Conservation (phyloP, 345 rosid genomes). For the Melaleuca quinquenervia region DNA sequence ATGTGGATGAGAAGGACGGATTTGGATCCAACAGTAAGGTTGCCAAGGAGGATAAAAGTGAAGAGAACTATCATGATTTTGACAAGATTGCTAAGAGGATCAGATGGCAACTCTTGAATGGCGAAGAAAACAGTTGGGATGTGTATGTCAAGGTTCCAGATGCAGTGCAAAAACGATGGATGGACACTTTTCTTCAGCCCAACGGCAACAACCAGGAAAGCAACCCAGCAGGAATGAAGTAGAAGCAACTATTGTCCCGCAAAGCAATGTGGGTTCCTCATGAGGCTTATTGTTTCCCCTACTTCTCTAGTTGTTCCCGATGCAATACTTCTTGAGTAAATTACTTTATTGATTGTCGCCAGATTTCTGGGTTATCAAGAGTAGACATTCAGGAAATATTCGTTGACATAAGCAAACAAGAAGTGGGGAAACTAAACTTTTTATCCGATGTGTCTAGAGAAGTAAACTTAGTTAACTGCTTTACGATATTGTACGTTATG, state of each 20-base stretch:
- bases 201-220: not conserved
- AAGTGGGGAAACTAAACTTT: not conserved
- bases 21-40: not conserved
- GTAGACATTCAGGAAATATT: not conserved
- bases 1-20: accelerated
- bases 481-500: not conserved
- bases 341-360: not conserved
- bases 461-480: not conserved
- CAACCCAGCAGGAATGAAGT: not conserved
- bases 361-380: not conserved
- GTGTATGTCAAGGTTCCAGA: not conserved
- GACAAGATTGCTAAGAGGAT: not conserved
- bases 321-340: not conserved
- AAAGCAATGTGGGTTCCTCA: not conserved
- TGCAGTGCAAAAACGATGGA: not conserved
- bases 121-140: not conserved
- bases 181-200: not conserved
- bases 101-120: not conserved
- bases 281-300: not conserved
- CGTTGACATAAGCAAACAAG: not conserved
- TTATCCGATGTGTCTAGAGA: not conserved
- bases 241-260: not conserved
- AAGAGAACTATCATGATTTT: not conserved
- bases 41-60: not conserved
- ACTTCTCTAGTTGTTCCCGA: not conserved